A percentile compares a stretch with the other conserved stretches of the same genome.
Conservation (phyloP, 2,329 filamentous ascomycete genomes). For the Colletotrichum paranaense region DNA sequence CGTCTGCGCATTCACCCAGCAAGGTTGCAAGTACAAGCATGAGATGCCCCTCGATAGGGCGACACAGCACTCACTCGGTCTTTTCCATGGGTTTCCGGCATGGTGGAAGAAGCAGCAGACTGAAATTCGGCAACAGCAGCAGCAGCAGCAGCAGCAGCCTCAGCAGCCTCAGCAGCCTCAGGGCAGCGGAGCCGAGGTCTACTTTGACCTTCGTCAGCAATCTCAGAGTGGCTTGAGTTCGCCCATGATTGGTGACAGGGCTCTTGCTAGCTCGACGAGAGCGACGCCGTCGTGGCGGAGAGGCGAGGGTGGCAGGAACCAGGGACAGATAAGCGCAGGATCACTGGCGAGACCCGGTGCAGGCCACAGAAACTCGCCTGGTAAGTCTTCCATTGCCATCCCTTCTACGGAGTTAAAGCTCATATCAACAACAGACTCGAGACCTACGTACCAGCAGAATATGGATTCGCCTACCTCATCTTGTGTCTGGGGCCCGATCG, state of each 20-base stretch:
- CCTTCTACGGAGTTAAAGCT: not conserved
- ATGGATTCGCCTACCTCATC: constrained; percentile 30
- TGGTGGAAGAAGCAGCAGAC: constrained; percentile 69
- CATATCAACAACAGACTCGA: not conserved
- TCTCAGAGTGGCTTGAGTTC: not conserved
- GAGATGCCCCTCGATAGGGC: constrained; percentile 81
- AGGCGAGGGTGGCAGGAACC: not conserved
- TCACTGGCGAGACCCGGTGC: not conserved
- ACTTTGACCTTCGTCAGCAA: not conserved
- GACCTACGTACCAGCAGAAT: constrained; percentile 2
- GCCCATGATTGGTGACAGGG: constrained; percentile 9
- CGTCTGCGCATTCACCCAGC: constrained; percentile 85
- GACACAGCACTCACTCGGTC: constrained; percentile 76
- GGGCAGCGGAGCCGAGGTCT: not conserved
- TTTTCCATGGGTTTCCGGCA: constrained; percentile 71
- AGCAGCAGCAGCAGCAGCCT: not conserved
- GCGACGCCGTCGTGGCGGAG: constrained; percentile 28
- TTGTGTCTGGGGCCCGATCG: constrained; percentile 44
- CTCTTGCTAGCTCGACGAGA: constrained; percentile 7
- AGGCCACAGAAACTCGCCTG: constrained; percentile 2
- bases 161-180: constrained; percentile 1
- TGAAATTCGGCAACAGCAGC: constrained; percentile 49
- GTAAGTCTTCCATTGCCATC: not conserved
- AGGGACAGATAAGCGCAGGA: constrained; percentile 7
- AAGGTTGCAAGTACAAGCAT: constrained; percentile 90